Base-by-base conservation (phyloP, 129 eudicot genomes). In the Arctium lappa region DNA sequence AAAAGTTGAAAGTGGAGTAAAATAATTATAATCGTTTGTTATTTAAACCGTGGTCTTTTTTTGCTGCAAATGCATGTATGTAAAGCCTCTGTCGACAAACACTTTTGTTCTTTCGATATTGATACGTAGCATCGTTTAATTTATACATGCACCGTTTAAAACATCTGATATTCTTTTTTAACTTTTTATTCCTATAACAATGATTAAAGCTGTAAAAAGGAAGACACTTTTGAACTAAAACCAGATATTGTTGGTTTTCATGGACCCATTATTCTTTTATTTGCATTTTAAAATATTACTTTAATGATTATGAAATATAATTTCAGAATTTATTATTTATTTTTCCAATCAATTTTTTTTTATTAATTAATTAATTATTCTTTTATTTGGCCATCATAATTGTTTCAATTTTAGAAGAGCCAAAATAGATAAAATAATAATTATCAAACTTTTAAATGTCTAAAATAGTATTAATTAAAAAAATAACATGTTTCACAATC, bases 161-260 rank as follows among this genome's bases (percentile, higher is more conserved):
- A 73, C 33, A 40, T 44, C 42, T 73, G 69, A 53, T 42, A 69
- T 60, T 53, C 70, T 44, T 29, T 65, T 78, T 34, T 13, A 44
- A 60, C 66, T 30, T 70, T 34, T 33, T 48, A 72, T 37, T 5
- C 8, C 1, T 4, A 72, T 30, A 62, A 39, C 83, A 80, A 69
- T 80, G 79, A 75, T 70, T 75, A 85, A 85, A 71, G 81, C 77
- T 37, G 80, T 74, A 31, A 83, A 83, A 83, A 79, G 81, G 50
- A 77, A 27, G 74, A 50, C 63, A 22, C 63, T 77, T 46, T 69
- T 78, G 37, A 66, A 65, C 40, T 39, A 74, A 44, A 15, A 82
- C 15, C 74, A 63, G 75, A 77, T 29, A 71, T 18, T 82, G 85
- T 39, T 30, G 62, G 27, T 44, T 78, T 40, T 69, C 62, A 36